phyloP scores from a whole-genome alignment of 1,284 basidiomycete species.

The Stereum hirsutum region DNA sequence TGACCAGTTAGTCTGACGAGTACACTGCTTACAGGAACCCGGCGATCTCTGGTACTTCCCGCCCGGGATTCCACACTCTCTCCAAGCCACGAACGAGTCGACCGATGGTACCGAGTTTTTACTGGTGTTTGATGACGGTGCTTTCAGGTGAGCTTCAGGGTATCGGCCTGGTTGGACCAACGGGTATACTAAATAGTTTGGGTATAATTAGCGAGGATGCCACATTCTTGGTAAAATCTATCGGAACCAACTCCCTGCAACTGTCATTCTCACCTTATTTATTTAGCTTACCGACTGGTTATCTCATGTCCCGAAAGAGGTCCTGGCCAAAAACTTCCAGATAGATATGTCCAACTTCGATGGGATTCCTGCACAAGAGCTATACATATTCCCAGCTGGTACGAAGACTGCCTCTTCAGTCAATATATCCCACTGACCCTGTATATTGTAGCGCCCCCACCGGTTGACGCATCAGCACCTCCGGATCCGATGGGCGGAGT shows the following conservation, averaged over 20 bases:
- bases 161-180: no score
- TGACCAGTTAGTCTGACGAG: not conserved
- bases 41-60: conserved; percentile 59
- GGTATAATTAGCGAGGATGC: conserved; percentile 58
- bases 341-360: conserved; percentile 43
- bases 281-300: conserved; percentile 54
- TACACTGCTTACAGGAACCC: conserved; percentile 16
- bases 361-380: conserved; percentile 45
- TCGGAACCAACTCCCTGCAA: no score
- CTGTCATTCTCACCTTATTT: not conserved
- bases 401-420: conserved; percentile 10
- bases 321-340: conserved; percentile 67
- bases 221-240: conserved; percentile 49
- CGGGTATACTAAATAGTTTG: no score
- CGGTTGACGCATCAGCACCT: conserved; percentile 19
- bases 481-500: conserved; percentile 42
- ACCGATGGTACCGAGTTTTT: conserved; percentile 61
- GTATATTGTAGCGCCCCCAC: conserved; percentile 10
- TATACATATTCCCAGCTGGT: conserved; percentile 63
- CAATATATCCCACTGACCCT: conserved; percentile 8
- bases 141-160: no score
- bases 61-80: conserved; percentile 39
- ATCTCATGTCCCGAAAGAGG: conserved; percentile 50
- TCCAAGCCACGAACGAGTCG: conserved; percentile 55
- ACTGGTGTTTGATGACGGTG: conserved; percentile 56